phyloP scores from a whole-genome alignment of 2,329 filamentous ascomycete genomes.

The Dryadomyces quercivorus region DNA sequence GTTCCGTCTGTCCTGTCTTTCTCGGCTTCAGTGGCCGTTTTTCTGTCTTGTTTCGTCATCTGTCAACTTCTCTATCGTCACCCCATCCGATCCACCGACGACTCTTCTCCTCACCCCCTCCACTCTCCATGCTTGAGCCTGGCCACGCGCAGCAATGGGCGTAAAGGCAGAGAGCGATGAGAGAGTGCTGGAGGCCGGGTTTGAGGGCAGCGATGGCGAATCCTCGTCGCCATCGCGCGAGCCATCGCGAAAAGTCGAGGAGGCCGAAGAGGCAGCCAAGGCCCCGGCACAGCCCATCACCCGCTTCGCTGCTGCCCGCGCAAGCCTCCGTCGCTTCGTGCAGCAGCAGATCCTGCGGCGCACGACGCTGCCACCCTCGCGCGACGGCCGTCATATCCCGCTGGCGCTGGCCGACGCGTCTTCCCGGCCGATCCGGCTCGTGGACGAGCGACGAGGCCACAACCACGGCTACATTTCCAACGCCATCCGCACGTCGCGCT shows the following conservation, averaged over 20 bases:
- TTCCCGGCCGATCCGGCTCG: conserved; percentile 16
- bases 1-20: neutral
- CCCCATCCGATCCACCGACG: no score
- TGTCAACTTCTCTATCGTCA: neutral
- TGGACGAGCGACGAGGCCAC: conserved; percentile 38
- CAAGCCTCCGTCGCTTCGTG: conserved; percentile 26
- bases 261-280: neutral
- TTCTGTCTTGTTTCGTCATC: neutral
- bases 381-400: conserved; percentile 16
- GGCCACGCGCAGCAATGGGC: neutral
- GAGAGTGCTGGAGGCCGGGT: neutral
- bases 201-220: neutral
- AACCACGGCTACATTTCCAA: conserved; percentile 39
- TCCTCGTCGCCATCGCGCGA: neutral
- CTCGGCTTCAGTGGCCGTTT: no score
- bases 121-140: neutral
- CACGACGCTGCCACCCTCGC: conserved; percentile 8
- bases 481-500: conserved; percentile 70
- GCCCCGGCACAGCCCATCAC: neutral
- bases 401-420: conserved; percentile 24
- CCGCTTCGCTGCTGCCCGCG: neutral
- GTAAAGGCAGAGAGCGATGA: neutral
- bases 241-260: neutral
- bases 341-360: conserved; percentile 25
- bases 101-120: neutral